A percentile compares a stretch with the other conserved stretches of the same genome.
Conservation (phyloP, 1,284 basidiomycete genomes). For the Apiotrichum veenhuisii region DNA sequence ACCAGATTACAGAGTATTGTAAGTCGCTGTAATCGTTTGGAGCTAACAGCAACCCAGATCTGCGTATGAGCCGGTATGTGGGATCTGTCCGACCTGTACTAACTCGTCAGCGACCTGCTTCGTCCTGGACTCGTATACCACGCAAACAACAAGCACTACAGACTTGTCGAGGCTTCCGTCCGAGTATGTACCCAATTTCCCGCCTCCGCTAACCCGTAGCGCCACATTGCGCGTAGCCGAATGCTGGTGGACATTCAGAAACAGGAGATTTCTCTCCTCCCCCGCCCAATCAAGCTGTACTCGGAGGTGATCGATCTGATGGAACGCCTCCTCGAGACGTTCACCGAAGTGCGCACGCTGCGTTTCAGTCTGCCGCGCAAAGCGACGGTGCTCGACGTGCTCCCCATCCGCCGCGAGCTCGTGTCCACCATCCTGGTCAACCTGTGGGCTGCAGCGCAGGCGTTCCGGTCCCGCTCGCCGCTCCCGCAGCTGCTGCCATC, state of each 20-base stretch:
- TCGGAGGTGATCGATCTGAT: slow-evolving; percentile 47
- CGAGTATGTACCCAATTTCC: slow-evolving; percentile 19
- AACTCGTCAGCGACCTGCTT: slow-evolving; percentile 29
- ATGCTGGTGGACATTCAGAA: slow-evolving; percentile 42
- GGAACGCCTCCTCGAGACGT: slow-evolving; percentile 46
- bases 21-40: slow-evolving; percentile 16
- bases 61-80: slow-evolving; percentile 38
- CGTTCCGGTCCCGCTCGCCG: slow-evolving; percentile 49
- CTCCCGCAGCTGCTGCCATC: slow-evolving; percentile 53
- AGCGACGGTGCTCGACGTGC: slow-evolving; percentile 51
- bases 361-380: slow-evolving; percentile 47
- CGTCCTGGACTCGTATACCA: slow-evolving; percentile 43
- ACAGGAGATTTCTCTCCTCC: slow-evolving; percentile 51
- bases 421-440: slow-evolving; percentile 51
- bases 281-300: slow-evolving; percentile 50
- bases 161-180: slow-evolving; percentile 28
- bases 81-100: neutral
- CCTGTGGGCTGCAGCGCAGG: slow-evolving; percentile 51
- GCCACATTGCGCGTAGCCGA: slow-evolving; percentile 33
- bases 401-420: slow-evolving; percentile 51
- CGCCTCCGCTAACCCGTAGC: slow-evolving; percentile 8
- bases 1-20: slow-evolving; percentile 46
- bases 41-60: slow-evolving; percentile 22
- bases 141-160: slow-evolving; percentile 36
- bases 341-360: slow-evolving; percentile 48